These are phyloP conservation scores for Lophiostoma macrostomum DNA, from an alignment of 495 filamentous ascomycete species.

Conservation along the genomic window DNA sequence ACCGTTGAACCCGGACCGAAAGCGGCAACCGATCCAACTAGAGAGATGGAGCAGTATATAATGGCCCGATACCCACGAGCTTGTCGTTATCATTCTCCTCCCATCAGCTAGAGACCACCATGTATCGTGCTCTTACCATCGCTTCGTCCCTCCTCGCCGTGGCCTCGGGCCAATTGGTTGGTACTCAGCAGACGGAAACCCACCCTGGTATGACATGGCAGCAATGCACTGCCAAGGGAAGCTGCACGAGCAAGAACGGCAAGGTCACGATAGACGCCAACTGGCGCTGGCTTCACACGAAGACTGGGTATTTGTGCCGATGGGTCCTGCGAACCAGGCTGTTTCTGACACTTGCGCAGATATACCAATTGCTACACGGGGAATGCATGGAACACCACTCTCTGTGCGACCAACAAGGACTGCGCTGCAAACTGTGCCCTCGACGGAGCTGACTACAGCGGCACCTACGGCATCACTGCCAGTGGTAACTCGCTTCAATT, in stretches of 20 bases:
- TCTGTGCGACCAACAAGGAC: constrained; percentile 39
- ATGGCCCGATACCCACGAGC: too few species aligned
- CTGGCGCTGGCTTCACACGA: constrained; percentile 42
- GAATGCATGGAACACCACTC: constrained; percentile 37
- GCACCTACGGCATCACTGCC: constrained; percentile 40
- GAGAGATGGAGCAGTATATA: neutral
- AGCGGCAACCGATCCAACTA: too few species aligned
- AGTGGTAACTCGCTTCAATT: constrained; percentile 36
- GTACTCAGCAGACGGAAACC: constrained; percentile 45
- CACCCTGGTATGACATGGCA: constrained; percentile 52
- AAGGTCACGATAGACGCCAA: constrained; percentile 52
- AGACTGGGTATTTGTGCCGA: constrained; percentile 22
- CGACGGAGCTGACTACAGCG: constrained; percentile 37
- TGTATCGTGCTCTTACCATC: constrained; percentile 25
- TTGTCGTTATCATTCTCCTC: too few species aligned
- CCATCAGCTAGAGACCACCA: neutral
- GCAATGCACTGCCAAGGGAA: constrained; percentile 49
- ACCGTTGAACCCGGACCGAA: too few species aligned
- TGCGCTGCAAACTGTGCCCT: constrained; percentile 44
- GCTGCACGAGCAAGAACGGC: constrained; percentile 48
- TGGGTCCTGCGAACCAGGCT: neutral
- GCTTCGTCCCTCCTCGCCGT: constrained; percentile 24
- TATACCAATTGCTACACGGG: constrained; percentile 45
- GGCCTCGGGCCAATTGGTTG: constrained; percentile 32
- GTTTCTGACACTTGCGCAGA: constrained; percentile 6